A percentile compares a stretch with the other conserved stretches of the same genome.
These are phyloP conservation scores for Sphagnum magellanicum DNA, from an alignment of 228 moss, liverwort and hornwort species.

Conservation along the genomic window DNA sequence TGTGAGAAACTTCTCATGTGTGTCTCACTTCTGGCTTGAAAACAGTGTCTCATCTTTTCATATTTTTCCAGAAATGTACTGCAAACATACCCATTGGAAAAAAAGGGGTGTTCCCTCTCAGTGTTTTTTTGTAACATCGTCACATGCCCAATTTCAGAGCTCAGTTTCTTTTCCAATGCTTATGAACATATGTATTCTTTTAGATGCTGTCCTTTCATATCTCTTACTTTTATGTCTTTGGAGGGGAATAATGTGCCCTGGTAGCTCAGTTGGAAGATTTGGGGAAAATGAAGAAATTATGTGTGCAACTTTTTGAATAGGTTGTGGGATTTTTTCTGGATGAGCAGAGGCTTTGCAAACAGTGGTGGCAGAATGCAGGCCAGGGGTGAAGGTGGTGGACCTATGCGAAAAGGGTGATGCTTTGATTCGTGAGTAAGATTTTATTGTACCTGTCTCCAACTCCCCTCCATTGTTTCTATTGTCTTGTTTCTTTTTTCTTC, in stretches of 20 bases:
- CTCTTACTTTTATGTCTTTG: background rate
- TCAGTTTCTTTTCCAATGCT: too few species aligned
- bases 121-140: too few species aligned
- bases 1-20: too few species aligned
- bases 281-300: background rate
- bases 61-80: too few species aligned
- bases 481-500: background rate
- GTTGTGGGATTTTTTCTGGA: background rate
- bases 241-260: background rate
- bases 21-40: too few species aligned
- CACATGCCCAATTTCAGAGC: too few species aligned
- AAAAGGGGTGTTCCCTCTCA: too few species aligned
- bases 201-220: too few species aligned
- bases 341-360: slow-evolving; percentile 77
- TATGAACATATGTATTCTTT: too few species aligned
- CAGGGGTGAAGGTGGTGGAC: slow-evolving; percentile 79
- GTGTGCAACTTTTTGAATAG: background rate
- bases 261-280: background rate
- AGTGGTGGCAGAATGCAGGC: slow-evolving; percentile 63
- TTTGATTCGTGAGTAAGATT: slow-evolving; percentile 72
- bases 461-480: background rate
- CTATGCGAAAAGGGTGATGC: slow-evolving; percentile 80
- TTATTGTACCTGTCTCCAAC: background rate
- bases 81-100: too few species aligned
- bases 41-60: too few species aligned